Percentiles rank a stretch among this genome's conserved stretches.
These are phyloP conservation scores for Cubamyces sp. DNA, from an alignment of 768 basidiomycete species.

Conservation along the genomic window DNA sequence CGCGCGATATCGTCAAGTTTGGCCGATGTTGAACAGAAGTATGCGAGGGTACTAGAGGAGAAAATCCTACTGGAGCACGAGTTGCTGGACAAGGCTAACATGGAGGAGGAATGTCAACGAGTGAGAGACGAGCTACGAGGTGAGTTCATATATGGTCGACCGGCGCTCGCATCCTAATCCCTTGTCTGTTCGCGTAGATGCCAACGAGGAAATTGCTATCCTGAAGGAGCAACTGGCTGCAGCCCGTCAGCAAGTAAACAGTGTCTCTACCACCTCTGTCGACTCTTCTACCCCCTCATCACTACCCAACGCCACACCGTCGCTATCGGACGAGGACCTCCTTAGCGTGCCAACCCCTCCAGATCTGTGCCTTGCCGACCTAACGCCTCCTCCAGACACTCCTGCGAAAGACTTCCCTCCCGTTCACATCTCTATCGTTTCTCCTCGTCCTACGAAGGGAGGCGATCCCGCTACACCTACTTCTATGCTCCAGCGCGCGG, in stretches of 20 bases:
- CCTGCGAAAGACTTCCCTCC: constrained; percentile 32
- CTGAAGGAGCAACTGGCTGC: constrained; percentile 72
- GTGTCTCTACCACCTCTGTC: constrained; percentile 28
- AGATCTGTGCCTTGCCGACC: constrained; percentile 63
- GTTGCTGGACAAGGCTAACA: constrained; percentile 82
- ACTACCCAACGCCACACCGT: constrained; percentile 33
- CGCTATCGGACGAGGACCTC: constrained; percentile 58
- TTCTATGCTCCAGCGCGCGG: constrained; percentile 49
- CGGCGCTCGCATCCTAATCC: constrained; percentile 1
- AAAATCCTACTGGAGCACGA: constrained; percentile 98
- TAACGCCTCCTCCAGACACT: constrained; percentile 50
- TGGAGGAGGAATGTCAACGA: constrained; percentile 91
- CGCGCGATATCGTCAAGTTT: constrained; percentile 83
- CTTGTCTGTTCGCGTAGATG: constrained; percentile 53
- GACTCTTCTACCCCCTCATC: constrained; percentile 37
- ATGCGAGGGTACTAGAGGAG: constrained; percentile 90
- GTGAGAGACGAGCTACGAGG: constrained; percentile 93
- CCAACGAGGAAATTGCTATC: constrained; percentile 82
- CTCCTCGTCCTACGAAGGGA: constrained; percentile 15
- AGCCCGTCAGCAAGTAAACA: constrained; percentile 36
- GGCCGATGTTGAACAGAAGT: constrained; percentile 85
- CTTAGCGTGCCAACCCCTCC: constrained; percentile 61
- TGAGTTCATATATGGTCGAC: constrained; percentile 36
- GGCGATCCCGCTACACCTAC: constrained; percentile 11
- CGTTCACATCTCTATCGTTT: constrained; percentile 11